A percentile compares a stretch with the other conserved stretches of the same genome.
Evolutionary conservation across 345 rosid species (phyloP).

Genomic region (Anacardium occidentale): DNA sequence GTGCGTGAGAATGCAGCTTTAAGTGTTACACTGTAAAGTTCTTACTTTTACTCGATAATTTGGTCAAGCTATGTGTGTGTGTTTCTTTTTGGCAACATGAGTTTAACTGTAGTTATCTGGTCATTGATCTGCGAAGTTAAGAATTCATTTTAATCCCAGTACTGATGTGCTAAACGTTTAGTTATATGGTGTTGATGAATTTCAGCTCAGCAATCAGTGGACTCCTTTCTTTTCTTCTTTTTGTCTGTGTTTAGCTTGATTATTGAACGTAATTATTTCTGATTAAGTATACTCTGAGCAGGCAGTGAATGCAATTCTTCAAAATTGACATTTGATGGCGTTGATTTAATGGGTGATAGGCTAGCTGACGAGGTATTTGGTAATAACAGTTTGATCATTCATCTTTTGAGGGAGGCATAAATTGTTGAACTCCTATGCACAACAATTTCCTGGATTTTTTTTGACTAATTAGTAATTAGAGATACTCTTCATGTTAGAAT

Average conservation of each 20-base stretch:
- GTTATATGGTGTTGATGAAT: not conserved
- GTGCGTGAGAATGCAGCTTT: no score
- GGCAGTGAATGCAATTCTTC: conserved; percentile 83
- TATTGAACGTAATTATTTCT: conserved; percentile 6
- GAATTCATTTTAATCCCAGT: not conserved
- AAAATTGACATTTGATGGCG: conserved; percentile 85
- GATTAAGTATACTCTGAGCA: conserved; percentile 29
- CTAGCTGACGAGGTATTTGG: conserved; percentile 78
- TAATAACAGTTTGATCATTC: conserved; percentile 24
- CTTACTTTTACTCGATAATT: no score
- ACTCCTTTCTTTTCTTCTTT: not conserved
- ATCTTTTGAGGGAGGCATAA: conserved; percentile 6
- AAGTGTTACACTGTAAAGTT: no score
- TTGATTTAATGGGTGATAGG: conserved; percentile 93
- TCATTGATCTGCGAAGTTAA: not conserved
- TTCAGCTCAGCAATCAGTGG: not conserved
- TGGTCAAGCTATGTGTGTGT: no score
- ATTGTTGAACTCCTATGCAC: conserved; percentile 7
- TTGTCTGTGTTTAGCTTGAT: not conserved
- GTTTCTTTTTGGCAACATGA: not conserved
- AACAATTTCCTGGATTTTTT: conserved; percentile 14
- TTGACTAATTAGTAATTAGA: not conserved
- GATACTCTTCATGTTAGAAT: not conserved
- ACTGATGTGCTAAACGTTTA: not conserved
- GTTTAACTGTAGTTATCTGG: not conserved